Evolutionary conservation across 192 early-diverging fungal species (phyloP).

Genomic region (Rhizoclosmatium sp.): DNA sequence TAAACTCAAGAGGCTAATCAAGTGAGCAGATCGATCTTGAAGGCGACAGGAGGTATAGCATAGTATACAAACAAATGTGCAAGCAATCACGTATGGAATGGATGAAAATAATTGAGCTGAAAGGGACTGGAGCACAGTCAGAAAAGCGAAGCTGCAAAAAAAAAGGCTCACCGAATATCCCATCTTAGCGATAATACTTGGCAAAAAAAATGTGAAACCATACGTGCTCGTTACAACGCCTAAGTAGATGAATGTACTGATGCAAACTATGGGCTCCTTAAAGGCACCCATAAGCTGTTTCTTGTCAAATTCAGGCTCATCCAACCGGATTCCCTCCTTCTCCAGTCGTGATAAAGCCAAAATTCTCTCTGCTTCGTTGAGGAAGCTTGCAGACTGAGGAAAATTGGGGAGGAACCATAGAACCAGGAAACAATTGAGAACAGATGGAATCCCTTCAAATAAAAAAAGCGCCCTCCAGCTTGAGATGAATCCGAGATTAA

Average conservation of each 20-base stretch:
- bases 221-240: constrained; percentile 31
- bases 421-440: constrained; percentile 46
- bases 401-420: constrained; percentile 54
- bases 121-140: constrained; percentile 17
- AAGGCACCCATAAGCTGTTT: constrained; percentile 15
- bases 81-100: constrained; percentile 38
- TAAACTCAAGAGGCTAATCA: constrained; percentile 16
- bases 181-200: constrained; percentile 49
- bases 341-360: constrained; percentile 61
- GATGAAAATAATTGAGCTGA: constrained; percentile 47
- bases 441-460: constrained; percentile 66
- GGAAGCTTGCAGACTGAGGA: constrained; percentile 53
- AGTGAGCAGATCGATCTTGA: constrained; percentile 34
- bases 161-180: constrained; percentile 38
- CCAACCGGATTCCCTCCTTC: constrained; percentile 28
- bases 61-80: constrained; percentile 24
- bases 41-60: constrained; percentile 33
- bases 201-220: constrained; percentile 47
- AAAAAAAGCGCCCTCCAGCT: constrained; percentile 68
- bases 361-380: constrained; percentile 62
- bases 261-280: constrained; percentile 26
- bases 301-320: constrained; percentile 33
- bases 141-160: neutral
- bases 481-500: constrained; percentile 24
- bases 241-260: constrained; percentile 40